These are phyloP conservation scores for Chlorella vulgaris DNA, from an alignment of 139 green algal species.

Conservation along the genomic window DNA sequence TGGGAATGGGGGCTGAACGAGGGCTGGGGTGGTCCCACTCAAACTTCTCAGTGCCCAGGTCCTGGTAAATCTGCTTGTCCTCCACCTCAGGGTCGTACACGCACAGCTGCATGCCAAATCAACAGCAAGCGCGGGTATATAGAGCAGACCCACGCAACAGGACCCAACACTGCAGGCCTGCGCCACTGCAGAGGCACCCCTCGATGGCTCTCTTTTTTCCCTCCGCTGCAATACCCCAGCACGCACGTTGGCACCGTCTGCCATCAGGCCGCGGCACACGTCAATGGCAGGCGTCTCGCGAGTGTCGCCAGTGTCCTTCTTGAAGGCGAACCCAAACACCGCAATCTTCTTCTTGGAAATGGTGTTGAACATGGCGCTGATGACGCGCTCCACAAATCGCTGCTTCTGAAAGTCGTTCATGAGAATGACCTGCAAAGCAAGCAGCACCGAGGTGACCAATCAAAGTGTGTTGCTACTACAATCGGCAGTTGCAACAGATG, in stretches of 20 bases:
- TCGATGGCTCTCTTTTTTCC: too few relatives aligned
- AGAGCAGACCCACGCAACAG: too few relatives aligned
- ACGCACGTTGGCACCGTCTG: slow-evolving; percentile 54
- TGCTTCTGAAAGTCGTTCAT: slow-evolving; percentile 99
- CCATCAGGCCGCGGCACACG: slow-evolving; percentile 80
- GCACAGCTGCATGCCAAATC: slow-evolving; percentile 41
- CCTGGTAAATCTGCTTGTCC: slow-evolving; percentile 80
- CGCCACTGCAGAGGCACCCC: too few relatives aligned
- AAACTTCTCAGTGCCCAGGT: slow-evolving; percentile 88
- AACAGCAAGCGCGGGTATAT: neutral
- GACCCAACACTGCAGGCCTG: too few relatives aligned
- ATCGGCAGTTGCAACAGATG: neutral
- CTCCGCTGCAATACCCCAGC: too few relatives aligned
- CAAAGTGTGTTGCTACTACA: too few relatives aligned
- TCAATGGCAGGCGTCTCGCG: slow-evolving; percentile 99
- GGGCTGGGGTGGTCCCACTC: slow-evolving; percentile 90
- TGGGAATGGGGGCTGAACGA: slow-evolving; percentile 47
- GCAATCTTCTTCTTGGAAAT: slow-evolving; percentile 95
- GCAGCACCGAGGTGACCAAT: neutral
- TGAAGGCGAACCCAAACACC: slow-evolving; percentile 99
- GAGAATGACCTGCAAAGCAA: slow-evolving; percentile 68
- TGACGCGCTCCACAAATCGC: slow-evolving; percentile 94
- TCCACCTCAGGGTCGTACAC: slow-evolving; percentile 96
- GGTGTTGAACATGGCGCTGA: slow-evolving; percentile 99
- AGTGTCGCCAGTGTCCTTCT: slow-evolving; percentile 96